These are phyloP conservation scores for Polyporus tsugae DNA, from an alignment of 1,284 basidiomycete genomes.

Conservation along the genomic window DNA sequence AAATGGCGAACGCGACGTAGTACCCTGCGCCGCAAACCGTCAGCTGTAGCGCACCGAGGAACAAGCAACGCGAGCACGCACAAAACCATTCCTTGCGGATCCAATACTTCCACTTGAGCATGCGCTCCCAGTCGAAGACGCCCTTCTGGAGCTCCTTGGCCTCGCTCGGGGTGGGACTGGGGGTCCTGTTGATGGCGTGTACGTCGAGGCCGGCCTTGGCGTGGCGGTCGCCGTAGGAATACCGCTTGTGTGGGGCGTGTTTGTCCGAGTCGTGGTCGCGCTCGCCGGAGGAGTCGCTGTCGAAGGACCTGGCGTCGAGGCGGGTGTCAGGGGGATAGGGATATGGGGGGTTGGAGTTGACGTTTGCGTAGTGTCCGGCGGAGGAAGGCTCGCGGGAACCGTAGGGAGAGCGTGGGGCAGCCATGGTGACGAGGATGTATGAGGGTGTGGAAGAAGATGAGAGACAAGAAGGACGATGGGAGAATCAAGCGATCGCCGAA, in stretches of 20 bases:
- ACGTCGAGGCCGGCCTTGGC: slow-evolving; percentile 30
- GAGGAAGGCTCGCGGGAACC: slow-evolving; percentile 27
- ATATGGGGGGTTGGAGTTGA: slow-evolving; percentile 26
- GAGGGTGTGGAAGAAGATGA: not conserved
- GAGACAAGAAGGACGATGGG: not conserved
- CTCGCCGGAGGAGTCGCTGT: slow-evolving; percentile 24
- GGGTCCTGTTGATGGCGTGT: slow-evolving; percentile 45
- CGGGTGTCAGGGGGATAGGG: slow-evolving; percentile 36
- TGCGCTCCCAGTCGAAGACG: slow-evolving; percentile 54
- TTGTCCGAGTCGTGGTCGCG: slow-evolving; percentile 22
- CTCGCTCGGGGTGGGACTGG: slow-evolving; percentile 52
- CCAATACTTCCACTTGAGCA: slow-evolving; percentile 57
- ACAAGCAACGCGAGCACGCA: slow-evolving; percentile 44
- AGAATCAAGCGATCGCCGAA: no score
- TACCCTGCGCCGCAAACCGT: slow-evolving; percentile 18
- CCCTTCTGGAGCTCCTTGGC: slow-evolving; percentile 45
- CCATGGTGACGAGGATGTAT: slow-evolving; percentile 31
- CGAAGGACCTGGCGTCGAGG: slow-evolving; percentile 30
- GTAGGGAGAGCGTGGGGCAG: slow-evolving; percentile 44
- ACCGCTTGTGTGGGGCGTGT: slow-evolving; percentile 16
- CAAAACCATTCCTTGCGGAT: slow-evolving; percentile 57
- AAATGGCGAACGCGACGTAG: slow-evolving; percentile 39
- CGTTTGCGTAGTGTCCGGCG: slow-evolving; percentile 31
- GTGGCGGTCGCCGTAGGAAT: slow-evolving; percentile 13
- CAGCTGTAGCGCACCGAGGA: not conserved